These are phyloP conservation scores for Pontederia paniculata DNA, from an alignment of 176 grass and related monocot species.

Conservation along the genomic window DNA sequence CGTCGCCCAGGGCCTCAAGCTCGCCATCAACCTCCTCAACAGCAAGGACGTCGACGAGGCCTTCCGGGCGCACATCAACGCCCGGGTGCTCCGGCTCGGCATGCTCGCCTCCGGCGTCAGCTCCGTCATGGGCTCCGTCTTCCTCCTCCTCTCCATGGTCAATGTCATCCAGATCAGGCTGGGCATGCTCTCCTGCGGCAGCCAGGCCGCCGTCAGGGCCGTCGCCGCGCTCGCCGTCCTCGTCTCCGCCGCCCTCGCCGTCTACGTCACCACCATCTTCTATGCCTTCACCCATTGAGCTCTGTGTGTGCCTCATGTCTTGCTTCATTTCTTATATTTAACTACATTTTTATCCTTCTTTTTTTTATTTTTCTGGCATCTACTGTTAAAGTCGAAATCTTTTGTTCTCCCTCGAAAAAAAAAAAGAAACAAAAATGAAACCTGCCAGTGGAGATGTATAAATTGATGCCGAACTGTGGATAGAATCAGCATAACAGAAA, in stretches of 20 bases:
- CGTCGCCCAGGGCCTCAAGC: constrained; percentile 20
- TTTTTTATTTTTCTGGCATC: background rate
- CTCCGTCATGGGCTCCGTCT: constrained; percentile 19
- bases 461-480: no score
- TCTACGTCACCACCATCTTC: constrained; percentile 27
- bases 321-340: no score
- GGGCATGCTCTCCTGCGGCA: constrained; percentile 24
- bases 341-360: background rate
- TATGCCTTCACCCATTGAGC: constrained; percentile 20
- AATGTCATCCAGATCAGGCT: constrained; percentile 26
- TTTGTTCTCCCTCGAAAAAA: no score
- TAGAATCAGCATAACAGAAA: no score
- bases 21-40: constrained; percentile 24
- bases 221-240: constrained; percentile 18
- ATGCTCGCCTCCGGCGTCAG: constrained; percentile 14
- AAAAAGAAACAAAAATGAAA: no score
- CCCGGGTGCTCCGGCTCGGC: constrained; percentile 8
- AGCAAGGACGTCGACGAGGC: constrained; percentile 26
- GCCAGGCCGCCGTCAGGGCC: constrained; percentile 5
- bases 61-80: constrained; percentile 16
- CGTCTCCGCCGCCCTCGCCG: constrained; percentile 13
- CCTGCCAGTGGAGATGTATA: no score
- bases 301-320: no score
- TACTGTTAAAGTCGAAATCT: no score
- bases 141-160: constrained; percentile 27